Evolutionary conservation across 1,284 basidiomycete species (phyloP).

Genomic region (Clitocybe nebularis): DNA sequence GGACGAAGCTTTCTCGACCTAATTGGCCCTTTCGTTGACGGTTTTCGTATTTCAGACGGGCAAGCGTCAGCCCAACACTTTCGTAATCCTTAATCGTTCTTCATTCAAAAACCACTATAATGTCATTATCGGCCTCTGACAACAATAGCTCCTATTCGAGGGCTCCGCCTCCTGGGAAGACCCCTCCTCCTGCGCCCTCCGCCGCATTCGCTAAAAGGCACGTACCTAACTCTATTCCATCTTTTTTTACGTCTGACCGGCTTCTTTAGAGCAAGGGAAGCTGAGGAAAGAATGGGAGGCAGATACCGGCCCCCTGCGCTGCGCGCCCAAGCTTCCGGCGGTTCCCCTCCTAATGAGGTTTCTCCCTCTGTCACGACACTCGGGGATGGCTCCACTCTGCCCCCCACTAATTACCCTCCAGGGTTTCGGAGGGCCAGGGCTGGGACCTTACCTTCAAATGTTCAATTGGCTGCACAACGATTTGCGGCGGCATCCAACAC

Average conservation of each 20-base stretch:
- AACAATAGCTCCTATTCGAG: slow-evolving; percentile 73
- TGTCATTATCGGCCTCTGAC: slow-evolving; percentile 83
- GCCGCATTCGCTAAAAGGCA: slow-evolving; percentile 86
- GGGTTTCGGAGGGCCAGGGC: slow-evolving; percentile 85
- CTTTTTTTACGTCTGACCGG: slow-evolving; percentile 14
- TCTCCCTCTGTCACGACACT: slow-evolving; percentile 49
- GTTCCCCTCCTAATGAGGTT: slow-evolving; percentile 68
- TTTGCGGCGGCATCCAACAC: slow-evolving; percentile 67
- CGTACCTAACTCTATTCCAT: slow-evolving; percentile 19
- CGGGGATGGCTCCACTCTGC: slow-evolving; percentile 52
- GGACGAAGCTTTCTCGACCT: slow-evolving; percentile 32
- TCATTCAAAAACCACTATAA: slow-evolving; percentile 63
- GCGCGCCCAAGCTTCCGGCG: slow-evolving; percentile 64
- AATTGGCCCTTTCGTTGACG: slow-evolving; percentile 41
- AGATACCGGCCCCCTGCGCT: slow-evolving; percentile 80
- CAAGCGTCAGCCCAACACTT: slow-evolving; percentile 37
- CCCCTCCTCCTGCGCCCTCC: slow-evolving; percentile 84
- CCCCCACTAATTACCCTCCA: slow-evolving; percentile 70
- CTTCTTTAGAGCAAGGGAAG: slow-evolving; percentile 67
- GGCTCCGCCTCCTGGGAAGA: slow-evolving; percentile 74
- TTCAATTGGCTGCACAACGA: slow-evolving; percentile 80
- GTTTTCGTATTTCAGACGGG: slow-evolving; percentile 35
- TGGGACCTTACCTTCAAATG: slow-evolving; percentile 84
- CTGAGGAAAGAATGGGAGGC: slow-evolving; percentile 61
- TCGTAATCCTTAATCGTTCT: slow-evolving; percentile 82